A percentile compares a stretch with the other conserved stretches of the same genome.
Conservation (phyloP, 805 yeast species). For the Saturnispora silvae region DNA sequence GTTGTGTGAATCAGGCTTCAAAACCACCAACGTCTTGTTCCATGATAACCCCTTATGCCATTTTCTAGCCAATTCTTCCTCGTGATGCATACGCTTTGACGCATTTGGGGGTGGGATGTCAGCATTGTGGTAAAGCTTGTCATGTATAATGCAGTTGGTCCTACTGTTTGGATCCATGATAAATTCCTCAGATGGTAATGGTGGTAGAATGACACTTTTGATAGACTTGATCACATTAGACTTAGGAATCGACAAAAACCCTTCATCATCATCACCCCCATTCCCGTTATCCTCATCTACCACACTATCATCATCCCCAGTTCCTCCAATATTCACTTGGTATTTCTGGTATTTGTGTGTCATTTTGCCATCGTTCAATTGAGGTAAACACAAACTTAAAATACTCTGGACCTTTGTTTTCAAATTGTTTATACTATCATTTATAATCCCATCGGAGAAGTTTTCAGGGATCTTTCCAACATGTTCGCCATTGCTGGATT, state of each 20-base stretch:
- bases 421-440: conserved; percentile 11
- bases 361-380: conserved; percentile 15
- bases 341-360: conserved; percentile 20
- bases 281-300: conserved; percentile 12
- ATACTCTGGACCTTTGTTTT: conserved; percentile 31
- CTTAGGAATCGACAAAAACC: conserved; percentile 37
- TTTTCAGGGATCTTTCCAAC: conserved; percentile 25
- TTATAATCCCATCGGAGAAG: conserved; percentile 6
- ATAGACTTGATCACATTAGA: conserved; percentile 76
- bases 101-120: conserved; percentile 21
- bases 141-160: conserved; percentile 63
- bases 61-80: conserved; percentile 76
- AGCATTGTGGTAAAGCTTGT: conserved; percentile 65
- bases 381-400: conserved; percentile 32
- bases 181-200: conserved; percentile 60
- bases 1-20: conserved; percentile 92
- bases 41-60: conserved; percentile 81
- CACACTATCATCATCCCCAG: conserved; percentile 4
- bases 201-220: conserved; percentile 65
- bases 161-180: conserved; percentile 59
- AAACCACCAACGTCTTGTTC: conserved; percentile 81
- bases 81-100: conserved; percentile 33
- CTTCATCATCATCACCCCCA: conserved; percentile 10
- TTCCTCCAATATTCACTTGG: no score
- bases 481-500: not conserved